These are phyloP conservation scores for Chytridium lagenaria DNA, from an alignment of 371 early-diverging fungal genomes.

Conservation along the genomic window DNA sequence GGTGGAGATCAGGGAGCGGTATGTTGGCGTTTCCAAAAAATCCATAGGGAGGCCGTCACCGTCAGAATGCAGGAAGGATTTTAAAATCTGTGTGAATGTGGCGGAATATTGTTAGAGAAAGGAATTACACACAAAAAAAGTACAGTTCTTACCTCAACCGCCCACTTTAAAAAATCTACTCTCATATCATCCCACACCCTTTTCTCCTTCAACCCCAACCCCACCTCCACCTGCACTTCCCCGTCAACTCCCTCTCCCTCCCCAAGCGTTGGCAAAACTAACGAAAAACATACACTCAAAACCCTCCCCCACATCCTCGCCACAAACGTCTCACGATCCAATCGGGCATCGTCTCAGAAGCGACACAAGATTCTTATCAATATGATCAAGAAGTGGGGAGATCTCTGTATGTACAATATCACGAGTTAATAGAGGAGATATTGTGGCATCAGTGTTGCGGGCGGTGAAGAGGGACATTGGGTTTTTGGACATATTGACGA, in stretches of 20 bases:
- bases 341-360: slow-evolving; percentile 39
- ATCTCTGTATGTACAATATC: slow-evolving; percentile 39
- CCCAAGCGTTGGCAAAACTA: slow-evolving; percentile 45
- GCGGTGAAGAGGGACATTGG: slow-evolving; percentile 3
- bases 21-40: slow-evolving; percentile 17
- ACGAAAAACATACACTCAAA: slow-evolving; percentile 34
- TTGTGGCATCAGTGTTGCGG: background rate
- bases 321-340: slow-evolving; percentile 39
- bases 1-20: background rate
- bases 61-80: slow-evolving; percentile 31
- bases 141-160: slow-evolving; percentile 35
- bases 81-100: slow-evolving; percentile 16
- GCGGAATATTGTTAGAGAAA: background rate
- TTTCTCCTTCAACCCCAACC: slow-evolving; percentile 31
- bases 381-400: slow-evolving; percentile 38
- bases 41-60: slow-evolving; percentile 32
- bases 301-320: slow-evolving; percentile 46
- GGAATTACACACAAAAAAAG: background rate
- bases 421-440: slow-evolving; percentile 10
- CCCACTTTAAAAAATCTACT: slow-evolving; percentile 37
- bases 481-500: slow-evolving; percentile 16
- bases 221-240: background rate
- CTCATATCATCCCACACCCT: slow-evolving; percentile 47
- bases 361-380: slow-evolving; percentile 50
- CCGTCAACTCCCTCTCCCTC: slow-evolving; percentile 29